Conservation (phyloP, 2,329 filamentous ascomycete genomes). For the Akanthomyces muscarius region DNA sequence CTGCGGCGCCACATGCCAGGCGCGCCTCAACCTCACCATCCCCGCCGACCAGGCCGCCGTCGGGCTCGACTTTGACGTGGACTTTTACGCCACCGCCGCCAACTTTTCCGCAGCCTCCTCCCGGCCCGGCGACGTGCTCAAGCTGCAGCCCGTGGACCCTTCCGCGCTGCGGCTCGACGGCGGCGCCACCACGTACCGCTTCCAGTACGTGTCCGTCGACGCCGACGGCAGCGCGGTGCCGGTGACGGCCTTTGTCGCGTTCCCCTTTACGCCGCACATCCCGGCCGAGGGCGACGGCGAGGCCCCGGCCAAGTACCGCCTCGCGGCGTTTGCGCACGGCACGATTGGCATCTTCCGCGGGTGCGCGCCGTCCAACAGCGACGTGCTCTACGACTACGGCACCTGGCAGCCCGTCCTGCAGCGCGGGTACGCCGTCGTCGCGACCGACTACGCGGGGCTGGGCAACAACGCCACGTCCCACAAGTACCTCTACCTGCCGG, state of each 20-base stretch:
- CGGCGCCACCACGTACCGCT: conserved; percentile 18
- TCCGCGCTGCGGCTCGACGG: conserved; percentile 10
- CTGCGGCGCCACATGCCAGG: conserved; percentile 16
- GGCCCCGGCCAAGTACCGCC: background rate
- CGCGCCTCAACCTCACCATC: conserved; percentile 15
- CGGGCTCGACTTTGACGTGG: conserved; percentile 15
- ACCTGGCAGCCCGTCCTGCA: conserved; percentile 17
- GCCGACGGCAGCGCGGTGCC: conserved; percentile 18
- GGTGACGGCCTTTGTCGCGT: conserved; percentile 20
- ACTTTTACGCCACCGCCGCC: conserved; percentile 18
- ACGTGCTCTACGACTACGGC: conserved; percentile 17
- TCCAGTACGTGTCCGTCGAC: conserved; percentile 22
- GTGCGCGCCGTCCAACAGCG: conserved; percentile 20
- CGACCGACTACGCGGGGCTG: conserved; percentile 24
- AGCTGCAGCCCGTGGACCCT: conserved; percentile 19
- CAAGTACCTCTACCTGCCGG: conserved; percentile 17
- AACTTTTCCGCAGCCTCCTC: conserved; percentile 17
- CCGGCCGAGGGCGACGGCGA: background rate
- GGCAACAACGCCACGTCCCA: conserved; percentile 22
- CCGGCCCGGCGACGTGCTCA: conserved; percentile 20
- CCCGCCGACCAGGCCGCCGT: conserved; percentile 18
- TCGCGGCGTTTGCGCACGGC: conserved; percentile 21
- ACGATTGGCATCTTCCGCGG: conserved; percentile 19
- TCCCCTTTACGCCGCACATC: background rate
- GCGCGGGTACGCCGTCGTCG: conserved; percentile 21